Conservation (phyloP, 768 basidiomycete species). For the Mycena rebaudengoi region DNA sequence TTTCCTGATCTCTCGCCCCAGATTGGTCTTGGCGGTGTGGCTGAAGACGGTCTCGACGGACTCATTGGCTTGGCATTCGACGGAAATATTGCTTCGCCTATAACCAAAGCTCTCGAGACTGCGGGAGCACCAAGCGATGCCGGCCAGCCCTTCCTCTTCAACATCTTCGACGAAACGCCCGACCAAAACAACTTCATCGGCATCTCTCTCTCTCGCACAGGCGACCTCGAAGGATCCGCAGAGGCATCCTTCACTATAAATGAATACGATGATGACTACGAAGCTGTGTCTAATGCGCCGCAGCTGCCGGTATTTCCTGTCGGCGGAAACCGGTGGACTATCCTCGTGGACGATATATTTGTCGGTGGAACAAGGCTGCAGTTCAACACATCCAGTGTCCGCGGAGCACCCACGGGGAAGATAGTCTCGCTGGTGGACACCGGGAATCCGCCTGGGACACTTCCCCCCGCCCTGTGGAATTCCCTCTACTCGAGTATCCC, state of each 20-base stretch:
- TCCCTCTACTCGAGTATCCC: not conserved
- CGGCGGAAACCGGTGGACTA: not conserved
- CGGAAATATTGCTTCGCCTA: not conserved
- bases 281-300: not conserved
- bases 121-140: not conserved
- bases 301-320: not conserved
- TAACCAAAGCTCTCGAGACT: not conserved
- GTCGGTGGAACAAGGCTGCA: too few relatives aligned
- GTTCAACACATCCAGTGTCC: too few relatives aligned
- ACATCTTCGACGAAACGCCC: constrained; percentile 3
- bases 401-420: not conserved
- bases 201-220: constrained; percentile 2
- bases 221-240: constrained; percentile 6
- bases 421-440: not conserved
- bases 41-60: not conserved
- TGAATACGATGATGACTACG: not conserved
- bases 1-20: not conserved
- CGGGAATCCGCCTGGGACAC: not conserved
- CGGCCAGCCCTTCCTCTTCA: constrained; percentile 4
- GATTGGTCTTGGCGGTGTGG: not conserved
- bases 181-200: constrained; percentile 8
- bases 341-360: not conserved
- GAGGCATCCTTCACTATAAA: constrained; percentile 6
- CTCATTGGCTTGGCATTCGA: constrained; percentile 6
- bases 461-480: not conserved